Base-by-base conservation (phyloP, 257 asterid species). In the Echium plantagineum region DNA sequence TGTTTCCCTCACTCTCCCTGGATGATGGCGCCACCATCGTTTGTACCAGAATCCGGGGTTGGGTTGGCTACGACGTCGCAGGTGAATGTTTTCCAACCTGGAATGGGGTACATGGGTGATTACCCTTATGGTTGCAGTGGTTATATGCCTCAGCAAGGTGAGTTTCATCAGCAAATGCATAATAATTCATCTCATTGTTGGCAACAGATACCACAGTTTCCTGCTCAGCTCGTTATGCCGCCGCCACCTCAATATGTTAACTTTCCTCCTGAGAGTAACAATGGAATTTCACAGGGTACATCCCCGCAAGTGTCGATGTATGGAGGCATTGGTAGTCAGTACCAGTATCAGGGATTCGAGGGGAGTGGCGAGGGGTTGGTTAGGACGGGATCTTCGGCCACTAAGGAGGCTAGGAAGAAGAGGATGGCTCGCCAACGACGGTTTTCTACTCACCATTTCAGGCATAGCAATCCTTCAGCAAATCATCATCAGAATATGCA, bases 321-420 rank as follows among this genome's bases (percentile, higher is more conserved):
- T 7, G 79, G 76, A 28, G 71, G 17, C 2, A 42, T 10, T 42
- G 17, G 49, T 42, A 12, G 63, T 21, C 73, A 67, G 9, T 71
- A 68, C 58, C 83, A 81, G 0, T 81, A 78, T 65, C 95, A 75
- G 57, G 38, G 75, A 38, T 72, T 32, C 17, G 86, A 75, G 48
- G 78, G 75, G 10, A 75, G 72, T 46, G 86, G 88, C 20, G 86
- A 83, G 31, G 69, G 76, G 55, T 21, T 72, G 60, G 68, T 78
- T 66, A 75, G 84, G 49, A 60, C 75, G 61, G 90, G 95, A 9
- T 59, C 86, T 49, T 78, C 90, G 2, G 95, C 91, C 0, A 85
- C 97, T 7, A 93, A 81, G 63, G 99, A 89, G 71, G 97, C 99
- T 0, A 64, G 99, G 71, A 89, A 89, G 89, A 93, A 83, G 53